Evolutionary conservation across 306 rosid species (phyloP), one percentile per base, ranked within the genome.

Genomic region (Corylus heterophylla): DNA sequence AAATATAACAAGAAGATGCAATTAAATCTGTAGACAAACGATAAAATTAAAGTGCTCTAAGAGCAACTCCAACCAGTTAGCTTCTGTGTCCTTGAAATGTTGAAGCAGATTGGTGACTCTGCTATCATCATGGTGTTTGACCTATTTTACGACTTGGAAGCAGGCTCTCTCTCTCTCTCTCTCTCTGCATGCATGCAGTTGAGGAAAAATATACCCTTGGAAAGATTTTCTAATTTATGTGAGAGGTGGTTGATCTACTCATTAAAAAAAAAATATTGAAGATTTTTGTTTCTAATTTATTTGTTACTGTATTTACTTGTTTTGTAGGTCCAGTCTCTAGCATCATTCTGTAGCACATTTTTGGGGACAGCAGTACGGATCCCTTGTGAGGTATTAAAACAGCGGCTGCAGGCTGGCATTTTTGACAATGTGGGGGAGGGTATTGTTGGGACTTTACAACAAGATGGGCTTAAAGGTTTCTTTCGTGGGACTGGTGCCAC

Each of bases 401-500:
- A 96, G 86, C 89, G 98, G 90, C 85, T 89, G 76, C 99, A 96
- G 86, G 99, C 98, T 61, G 99, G 99, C 72, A 85, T 93, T 81
- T 96, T 89, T 85, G 87, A 93, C 83, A 96, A 87, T 75, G 99
- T 86, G 14, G 98, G 96, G 29, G 90, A 92, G 86, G 98, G 97
- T 58, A 79, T 93, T 71, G 82, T 93, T 51, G 99, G 89, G 47
- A 96, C 99, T 72, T 91, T 94, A 98, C 85, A 86, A 55, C 96
- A 90, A 83, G 99, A 96, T 90, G 99, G 99, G 79, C 90, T 90
- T 54, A 87, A 81, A 87, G 99, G 99, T 12, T 96, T 96, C 86
- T 96, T 96, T 76, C 99, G 99, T 82, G 99, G 99, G 82, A 96
- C 99, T 18, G 98, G 98, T 70, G 97, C 98, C 45, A 96, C 99